phyloP scores from a whole-genome alignment of 164 flowering plant species.

The Chimonanthus salicifolius region DNA sequence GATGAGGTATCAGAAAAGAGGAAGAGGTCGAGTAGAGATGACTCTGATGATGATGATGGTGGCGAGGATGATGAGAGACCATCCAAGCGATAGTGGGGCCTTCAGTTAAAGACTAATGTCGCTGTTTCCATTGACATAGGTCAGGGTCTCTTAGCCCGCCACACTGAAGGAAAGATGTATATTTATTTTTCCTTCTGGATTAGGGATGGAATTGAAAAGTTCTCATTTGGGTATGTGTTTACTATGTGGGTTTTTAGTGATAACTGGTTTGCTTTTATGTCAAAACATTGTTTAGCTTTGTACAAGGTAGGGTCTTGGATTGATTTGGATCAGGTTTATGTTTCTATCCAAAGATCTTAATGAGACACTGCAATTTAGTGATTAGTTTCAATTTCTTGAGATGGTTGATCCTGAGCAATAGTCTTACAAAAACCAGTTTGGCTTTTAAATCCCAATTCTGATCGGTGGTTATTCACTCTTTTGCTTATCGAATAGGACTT shows the following conservation, averaged over 20 bases:
- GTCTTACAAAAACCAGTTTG: too few relatives aligned
- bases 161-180: not conserved
- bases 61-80: slow-evolving; percentile 81
- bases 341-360: not conserved
- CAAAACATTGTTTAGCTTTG: not conserved
- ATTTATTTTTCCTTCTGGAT: not conserved
- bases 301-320: slow-evolving; percentile 5
- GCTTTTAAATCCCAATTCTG: too few relatives aligned
- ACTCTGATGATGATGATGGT: slow-evolving; percentile 49
- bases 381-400: too few relatives aligned
- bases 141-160: slow-evolving; percentile 19
- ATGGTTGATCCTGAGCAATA: too few relatives aligned
- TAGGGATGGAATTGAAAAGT: not conserved
- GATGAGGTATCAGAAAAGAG: slow-evolving; percentile 51
- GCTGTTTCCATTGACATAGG: slow-evolving; percentile 24
- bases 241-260: not conserved
- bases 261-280: not conserved
- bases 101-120: slow-evolving; percentile 21
- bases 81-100: slow-evolving; percentile 54
- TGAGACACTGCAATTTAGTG: too few relatives aligned
- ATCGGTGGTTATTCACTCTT: too few relatives aligned
- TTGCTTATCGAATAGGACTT: too few relatives aligned
- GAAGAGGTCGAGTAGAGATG: slow-evolving; percentile 49
- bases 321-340: not conserved
- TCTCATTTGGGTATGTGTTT: not conserved